Evolutionary conservation across 164 flowering plant genomes (phyloP), one percentile per base, ranked within the genome.

Genomic region (Annona squamosa): DNA sequence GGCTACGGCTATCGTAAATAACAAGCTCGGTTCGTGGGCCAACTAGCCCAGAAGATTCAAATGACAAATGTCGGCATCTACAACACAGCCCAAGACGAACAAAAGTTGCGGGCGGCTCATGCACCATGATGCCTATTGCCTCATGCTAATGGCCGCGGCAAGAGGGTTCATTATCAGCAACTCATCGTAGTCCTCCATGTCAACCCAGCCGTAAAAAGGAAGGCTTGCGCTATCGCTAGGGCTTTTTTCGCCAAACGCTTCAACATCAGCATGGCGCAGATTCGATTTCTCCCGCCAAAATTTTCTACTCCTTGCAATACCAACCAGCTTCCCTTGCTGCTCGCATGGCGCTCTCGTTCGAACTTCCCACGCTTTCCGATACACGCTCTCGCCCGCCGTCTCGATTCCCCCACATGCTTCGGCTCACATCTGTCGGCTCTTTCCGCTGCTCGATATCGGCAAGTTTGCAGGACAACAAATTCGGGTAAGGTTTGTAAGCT

Each of bases 401-500:
- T 13, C 37, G 0, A 37, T 48, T 62, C 79, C 2, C 1, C 43
- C 6, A 16, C 2, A 48, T 48, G 62, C 41, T 45, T 73, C 67
- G 4, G 26, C 64, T 16, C 5, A 16, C 17, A 71, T 5, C 57
- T 47, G 43, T 2, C 43, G 10, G 17, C 69, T 69, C 67, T 46
- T 67, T 44, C 75, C 46, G 4, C 68, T 13, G 12, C 65, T 44
- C 84, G 77, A 37, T 73, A 65, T 66, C 79, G 75, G 4, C 77
- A 77, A 3, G 48, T 86, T 19, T 84, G 88, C 84, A 78, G 69
- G 67, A 72, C 74, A 73, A 82, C 48, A 46, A 80, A 67, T 45
- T 85, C 88, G 78, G 90, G 90, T 89, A 68, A 7, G n/a, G 46
- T 72, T 4, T 67, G 6, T n/a, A 3, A 9, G 41, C 67, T 9